Conservation (phyloP, 176 grass and related monocot genomes). For the Saccharum spontaneum region DNA sequence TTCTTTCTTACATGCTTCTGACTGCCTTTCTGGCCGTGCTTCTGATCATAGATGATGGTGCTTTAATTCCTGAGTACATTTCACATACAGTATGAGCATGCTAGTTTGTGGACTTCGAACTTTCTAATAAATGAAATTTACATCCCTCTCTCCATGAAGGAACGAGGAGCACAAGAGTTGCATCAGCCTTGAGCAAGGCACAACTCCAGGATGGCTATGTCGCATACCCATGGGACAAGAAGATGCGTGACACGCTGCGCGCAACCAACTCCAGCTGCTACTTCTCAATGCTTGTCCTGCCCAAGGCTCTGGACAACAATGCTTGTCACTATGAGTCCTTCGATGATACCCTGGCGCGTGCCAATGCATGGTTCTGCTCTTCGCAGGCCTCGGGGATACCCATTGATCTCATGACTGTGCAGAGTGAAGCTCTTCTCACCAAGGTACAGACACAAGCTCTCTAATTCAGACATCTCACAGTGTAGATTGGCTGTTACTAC, state of each 20-base stretch:
- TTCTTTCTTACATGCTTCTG: not conserved
- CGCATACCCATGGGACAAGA: slow-evolving; percentile 69
- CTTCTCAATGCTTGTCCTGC: slow-evolving; percentile 72
- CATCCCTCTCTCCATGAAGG: slow-evolving; percentile 28
- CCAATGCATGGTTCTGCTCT: slow-evolving; percentile 66
- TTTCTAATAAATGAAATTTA: not conserved
- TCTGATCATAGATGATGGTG: not conserved
- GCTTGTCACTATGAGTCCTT: slow-evolving; percentile 59
- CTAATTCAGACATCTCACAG: not conserved
- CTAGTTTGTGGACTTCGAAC: not conserved
- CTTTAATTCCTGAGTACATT: not conserved
- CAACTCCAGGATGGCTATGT: slow-evolving; percentile 77
- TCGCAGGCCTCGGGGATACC: slow-evolving; percentile 56
- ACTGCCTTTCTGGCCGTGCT: not conserved
- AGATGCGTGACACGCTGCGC: slow-evolving; percentile 46
- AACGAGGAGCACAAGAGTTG: slow-evolving; percentile 62
- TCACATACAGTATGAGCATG: not conserved
- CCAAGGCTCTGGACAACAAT: slow-evolving; percentile 51
- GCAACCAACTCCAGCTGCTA: slow-evolving; percentile 45
- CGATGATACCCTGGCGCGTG: slow-evolving; percentile 61
- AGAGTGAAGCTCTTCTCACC: slow-evolving; percentile 78
- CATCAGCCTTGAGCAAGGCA: slow-evolving; percentile 65
- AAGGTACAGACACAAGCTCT: slow-evolving; percentile 49
- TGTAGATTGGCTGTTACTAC: not conserved
- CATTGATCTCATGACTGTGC: slow-evolving; percentile 60